Conservation (phyloP, 2,329 filamentous ascomycete species). For the Fusarium acutatum region DNA sequence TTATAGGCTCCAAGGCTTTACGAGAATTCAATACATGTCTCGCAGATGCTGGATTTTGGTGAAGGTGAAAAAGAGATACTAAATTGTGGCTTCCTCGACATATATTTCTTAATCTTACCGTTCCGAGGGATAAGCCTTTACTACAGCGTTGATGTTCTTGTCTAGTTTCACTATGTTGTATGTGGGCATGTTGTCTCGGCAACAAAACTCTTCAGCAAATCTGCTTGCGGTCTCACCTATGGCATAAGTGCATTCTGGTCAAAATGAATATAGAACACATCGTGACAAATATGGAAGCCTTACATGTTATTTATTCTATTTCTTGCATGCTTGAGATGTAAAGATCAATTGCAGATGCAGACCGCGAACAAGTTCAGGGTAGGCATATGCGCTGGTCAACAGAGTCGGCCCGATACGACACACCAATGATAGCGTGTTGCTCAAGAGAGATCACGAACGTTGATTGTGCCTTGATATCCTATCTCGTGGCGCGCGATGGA, state of each 20-base stretch:
- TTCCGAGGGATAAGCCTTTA: too few species aligned
- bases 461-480: not conserved
- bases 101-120: too few species aligned
- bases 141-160: accelerated
- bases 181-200: accelerated
- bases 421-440: not conserved
- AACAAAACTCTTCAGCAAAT: too few species aligned
- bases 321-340: not conserved
- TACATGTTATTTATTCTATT: not conserved
- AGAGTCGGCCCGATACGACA: not conserved
- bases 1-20: not conserved
- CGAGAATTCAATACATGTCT: not conserved
- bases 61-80: too few species aligned
- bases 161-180: accelerated
- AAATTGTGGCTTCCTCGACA: too few species aligned
- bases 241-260: accelerated
- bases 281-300: not conserved
- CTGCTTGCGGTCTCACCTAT: accelerated
- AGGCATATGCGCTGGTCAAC: not conserved
- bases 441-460: accelerated
- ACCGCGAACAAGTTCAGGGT: not conserved
- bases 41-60: not conserved
- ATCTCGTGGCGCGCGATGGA: not conserved
- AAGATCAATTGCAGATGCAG: not conserved
- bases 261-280: not conserved